Conservation (phyloP, 2,329 filamentous ascomycete genomes). For the Sclerotinia borealis region DNA sequence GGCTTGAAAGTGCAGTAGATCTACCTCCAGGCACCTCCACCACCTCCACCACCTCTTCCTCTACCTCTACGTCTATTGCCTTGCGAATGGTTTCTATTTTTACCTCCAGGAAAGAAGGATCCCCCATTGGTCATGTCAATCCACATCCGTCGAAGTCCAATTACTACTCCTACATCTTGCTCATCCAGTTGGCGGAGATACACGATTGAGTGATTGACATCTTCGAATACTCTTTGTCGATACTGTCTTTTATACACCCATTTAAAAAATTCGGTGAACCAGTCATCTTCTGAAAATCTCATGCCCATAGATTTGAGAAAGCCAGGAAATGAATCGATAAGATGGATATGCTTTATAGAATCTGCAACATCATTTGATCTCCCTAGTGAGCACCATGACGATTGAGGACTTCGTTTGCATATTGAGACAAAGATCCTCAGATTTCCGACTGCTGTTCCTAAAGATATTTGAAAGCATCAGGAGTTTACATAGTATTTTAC, state of each 20-base stretch:
- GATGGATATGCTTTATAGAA: conserved; percentile 40
- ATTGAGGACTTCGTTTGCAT: conserved; percentile 42
- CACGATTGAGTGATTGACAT: conserved; percentile 21
- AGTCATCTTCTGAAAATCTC: conserved; percentile 18
- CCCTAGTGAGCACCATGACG: conserved; percentile 41
- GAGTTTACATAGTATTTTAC: conserved; percentile 43
- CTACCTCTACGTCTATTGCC: not conserved
- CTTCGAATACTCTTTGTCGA: conserved; percentile 33
- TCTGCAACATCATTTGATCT: conserved; percentile 37
- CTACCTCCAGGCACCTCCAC: not conserved
- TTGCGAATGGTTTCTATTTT: not conserved
- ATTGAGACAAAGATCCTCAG: conserved; percentile 33
- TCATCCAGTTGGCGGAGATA: conserved; percentile 24
- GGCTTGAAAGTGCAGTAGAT: not conserved
- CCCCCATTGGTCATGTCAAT: too few relatives aligned
- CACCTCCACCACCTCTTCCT: not conserved
- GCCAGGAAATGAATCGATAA: conserved; percentile 37
- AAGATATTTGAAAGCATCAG: conserved; percentile 50
- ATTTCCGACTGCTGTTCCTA: conserved; percentile 37
- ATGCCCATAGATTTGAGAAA: conserved; percentile 42
- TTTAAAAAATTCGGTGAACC: conserved; percentile 34
- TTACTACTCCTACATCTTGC: conserved; percentile 14
- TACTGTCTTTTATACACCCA: conserved; percentile 33
- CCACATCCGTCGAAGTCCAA: not conserved
- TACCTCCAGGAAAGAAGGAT: not conserved